Conservation (phyloP, 176 grass and related monocot species). For the Stipa capillata region DNA sequence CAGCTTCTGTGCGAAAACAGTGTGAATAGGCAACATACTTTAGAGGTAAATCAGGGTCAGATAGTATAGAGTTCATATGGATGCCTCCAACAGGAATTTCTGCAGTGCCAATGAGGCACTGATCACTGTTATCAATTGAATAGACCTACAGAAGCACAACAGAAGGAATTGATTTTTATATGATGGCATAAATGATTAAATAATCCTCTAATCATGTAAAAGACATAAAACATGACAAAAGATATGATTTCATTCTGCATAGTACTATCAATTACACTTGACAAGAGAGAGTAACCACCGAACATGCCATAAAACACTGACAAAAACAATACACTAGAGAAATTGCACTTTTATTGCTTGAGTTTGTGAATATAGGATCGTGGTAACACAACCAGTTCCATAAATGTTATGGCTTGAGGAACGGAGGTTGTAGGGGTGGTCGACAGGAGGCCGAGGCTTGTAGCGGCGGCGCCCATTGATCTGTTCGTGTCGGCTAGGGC, state of each 20-base stretch:
- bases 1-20: slow-evolving; percentile 94
- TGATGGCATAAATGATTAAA: not conserved
- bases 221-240: not conserved
- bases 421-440: no score
- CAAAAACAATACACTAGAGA: not conserved
- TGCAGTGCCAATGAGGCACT: slow-evolving; percentile 95
- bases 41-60: slow-evolving; percentile 58
- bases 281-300: not conserved
- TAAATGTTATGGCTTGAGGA: no score
- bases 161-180: not conserved
- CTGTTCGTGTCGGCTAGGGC: no score
- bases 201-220: not conserved
- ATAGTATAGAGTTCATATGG: slow-evolving; percentile 92
- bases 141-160: slow-evolving; percentile 38
- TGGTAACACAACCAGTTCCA: not conserved
- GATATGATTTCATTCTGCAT: not conserved
- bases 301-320: not conserved
- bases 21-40: slow-evolving; percentile 98
- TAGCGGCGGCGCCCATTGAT: no score
- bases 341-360: not conserved
- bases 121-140: slow-evolving; percentile 73
- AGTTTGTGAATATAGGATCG: not conserved
- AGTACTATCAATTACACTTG: not conserved
- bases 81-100: slow-evolving; percentile 98
- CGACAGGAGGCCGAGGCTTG: no score